phyloP scores from a whole-genome alignment of 176 grass and related monocot species.

The Canna indica region DNA sequence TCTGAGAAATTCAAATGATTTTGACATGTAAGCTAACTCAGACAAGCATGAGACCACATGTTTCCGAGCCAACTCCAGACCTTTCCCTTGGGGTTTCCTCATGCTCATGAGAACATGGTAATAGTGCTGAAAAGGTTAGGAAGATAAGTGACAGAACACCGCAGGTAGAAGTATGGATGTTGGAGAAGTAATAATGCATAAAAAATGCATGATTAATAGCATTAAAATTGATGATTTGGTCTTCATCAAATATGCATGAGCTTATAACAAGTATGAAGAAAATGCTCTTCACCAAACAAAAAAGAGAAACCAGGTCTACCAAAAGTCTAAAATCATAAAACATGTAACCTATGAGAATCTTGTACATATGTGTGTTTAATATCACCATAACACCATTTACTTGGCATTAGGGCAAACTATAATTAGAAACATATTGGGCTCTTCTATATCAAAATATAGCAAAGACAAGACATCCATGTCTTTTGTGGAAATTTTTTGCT shows the following conservation, averaged over 20 bases:
- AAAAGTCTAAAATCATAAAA: no score
- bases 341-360: no score
- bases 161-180: neutral
- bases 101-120: conserved; percentile 60
- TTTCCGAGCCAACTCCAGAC: conserved; percentile 68
- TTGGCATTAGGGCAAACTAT: no score
- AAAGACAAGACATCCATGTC: no score
- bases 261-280: neutral
- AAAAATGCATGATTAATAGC: neutral
- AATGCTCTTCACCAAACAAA: neutral
- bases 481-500: no score
- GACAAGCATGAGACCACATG: conserved; percentile 71
- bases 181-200: neutral
- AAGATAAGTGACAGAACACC: conserved; percentile 2
- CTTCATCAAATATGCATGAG: no score
- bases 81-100: conserved; percentile 84
- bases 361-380: no score
- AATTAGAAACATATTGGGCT: neutral
- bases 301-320: neutral
- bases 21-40: conserved; percentile 69
- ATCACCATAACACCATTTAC: no score
- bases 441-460: neutral
- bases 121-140: conserved; percentile 50
- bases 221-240: neutral
- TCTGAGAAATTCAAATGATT: conserved; percentile 64